A percentile compares a stretch with the other conserved stretches of the same genome.
phyloP scores from a whole-genome alignment of 441 rosid species.

The Gossypium schwendimanii region DNA sequence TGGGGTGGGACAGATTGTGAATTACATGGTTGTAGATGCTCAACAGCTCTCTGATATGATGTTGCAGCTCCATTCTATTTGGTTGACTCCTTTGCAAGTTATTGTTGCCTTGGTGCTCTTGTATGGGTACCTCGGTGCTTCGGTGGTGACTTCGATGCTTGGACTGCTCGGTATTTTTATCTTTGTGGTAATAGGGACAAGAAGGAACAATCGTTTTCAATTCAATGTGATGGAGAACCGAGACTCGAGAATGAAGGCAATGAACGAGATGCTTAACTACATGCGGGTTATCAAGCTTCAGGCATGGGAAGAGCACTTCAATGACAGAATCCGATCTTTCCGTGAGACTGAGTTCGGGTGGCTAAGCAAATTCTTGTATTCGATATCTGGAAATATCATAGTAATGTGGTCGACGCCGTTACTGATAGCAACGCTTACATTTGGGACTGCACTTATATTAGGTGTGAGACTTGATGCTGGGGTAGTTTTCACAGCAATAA shows the following conservation, averaged over 20 bases:
- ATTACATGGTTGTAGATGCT: slow-evolving; percentile 94
- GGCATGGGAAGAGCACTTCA: slow-evolving; percentile 91
- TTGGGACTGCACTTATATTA: slow-evolving; percentile 53
- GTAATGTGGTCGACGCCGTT: slow-evolving; percentile 81
- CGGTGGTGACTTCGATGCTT: slow-evolving; percentile 45
- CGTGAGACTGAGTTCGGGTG: slow-evolving; percentile 66
- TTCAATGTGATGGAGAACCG: slow-evolving; percentile 59
- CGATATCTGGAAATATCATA: slow-evolving; percentile 53
- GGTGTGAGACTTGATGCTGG: slow-evolving; percentile 77
- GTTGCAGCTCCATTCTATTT: slow-evolving; percentile 80
- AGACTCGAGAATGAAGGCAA: slow-evolving; percentile 84
- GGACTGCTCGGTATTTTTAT: slow-evolving; percentile 46
- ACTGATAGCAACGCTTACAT: slow-evolving; percentile 62
- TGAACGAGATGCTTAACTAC: slow-evolving; percentile 88
- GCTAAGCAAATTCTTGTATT: slow-evolving; percentile 79
- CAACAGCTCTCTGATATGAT: slow-evolving; percentile 96
- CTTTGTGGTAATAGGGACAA: slow-evolving; percentile 48
- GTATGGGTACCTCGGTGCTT: slow-evolving; percentile 52
- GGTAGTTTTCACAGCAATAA: slow-evolving; percentile 74
- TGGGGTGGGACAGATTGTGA: slow-evolving; percentile 90
- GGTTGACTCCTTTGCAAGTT: slow-evolving; percentile 86
- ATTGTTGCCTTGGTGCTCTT: slow-evolving; percentile 60
- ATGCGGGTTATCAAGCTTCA: slow-evolving; percentile 92
- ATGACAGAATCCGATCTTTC: slow-evolving; percentile 56
- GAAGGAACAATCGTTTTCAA: slow-evolving; percentile 60